Percentiles rank a stretch among this genome's conserved stretches.
Conservation (phyloP, 106 monocot species). For the Xerophyta viscosa region DNA sequence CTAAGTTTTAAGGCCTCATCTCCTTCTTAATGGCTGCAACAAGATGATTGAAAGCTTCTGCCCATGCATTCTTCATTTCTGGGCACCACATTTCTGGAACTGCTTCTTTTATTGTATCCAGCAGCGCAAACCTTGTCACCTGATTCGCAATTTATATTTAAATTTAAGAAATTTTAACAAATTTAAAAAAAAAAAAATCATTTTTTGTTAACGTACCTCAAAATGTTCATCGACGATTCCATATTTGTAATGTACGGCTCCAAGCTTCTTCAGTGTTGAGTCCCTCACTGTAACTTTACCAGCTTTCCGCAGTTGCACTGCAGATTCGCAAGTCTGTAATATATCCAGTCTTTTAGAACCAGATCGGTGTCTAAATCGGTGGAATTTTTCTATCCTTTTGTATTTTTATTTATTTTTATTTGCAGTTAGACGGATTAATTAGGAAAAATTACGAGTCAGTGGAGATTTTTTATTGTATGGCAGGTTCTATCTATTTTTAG, state of each 20-base stretch:
- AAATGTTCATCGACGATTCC: constrained; percentile 27
- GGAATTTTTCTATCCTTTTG: too few species aligned
- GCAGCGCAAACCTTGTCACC: constrained; percentile 4
- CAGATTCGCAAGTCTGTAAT: constrained; percentile 36
- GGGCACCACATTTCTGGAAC: constrained; percentile 65
- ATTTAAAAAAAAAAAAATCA: too few species aligned
- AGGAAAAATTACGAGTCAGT: too few species aligned
- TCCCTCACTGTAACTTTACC: constrained; percentile 35
- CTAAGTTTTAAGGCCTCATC: constrained; percentile 29
- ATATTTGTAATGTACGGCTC: constrained; percentile 21
- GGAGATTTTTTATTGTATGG: too few species aligned
- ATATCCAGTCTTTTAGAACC: not conserved
- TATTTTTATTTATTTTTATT: too few species aligned
- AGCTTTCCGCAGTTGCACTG: constrained; percentile 24
- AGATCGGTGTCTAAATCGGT: too few species aligned
- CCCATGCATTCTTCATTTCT: constrained; percentile 71
- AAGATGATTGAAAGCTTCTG: constrained; percentile 46
- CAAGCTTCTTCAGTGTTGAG: constrained; percentile 27
- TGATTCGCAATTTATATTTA: not conserved
- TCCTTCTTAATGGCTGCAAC: constrained; percentile 56
- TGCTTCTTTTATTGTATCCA: constrained; percentile 25
- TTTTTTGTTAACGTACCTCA: constrained; percentile 14
- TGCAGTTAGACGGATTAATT: too few species aligned
- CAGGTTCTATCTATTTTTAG: too few species aligned
- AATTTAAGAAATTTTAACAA: too few species aligned